Base-by-base conservation (phyloP, 805 yeast species). In the Myxozyma mucilagina region DNA sequence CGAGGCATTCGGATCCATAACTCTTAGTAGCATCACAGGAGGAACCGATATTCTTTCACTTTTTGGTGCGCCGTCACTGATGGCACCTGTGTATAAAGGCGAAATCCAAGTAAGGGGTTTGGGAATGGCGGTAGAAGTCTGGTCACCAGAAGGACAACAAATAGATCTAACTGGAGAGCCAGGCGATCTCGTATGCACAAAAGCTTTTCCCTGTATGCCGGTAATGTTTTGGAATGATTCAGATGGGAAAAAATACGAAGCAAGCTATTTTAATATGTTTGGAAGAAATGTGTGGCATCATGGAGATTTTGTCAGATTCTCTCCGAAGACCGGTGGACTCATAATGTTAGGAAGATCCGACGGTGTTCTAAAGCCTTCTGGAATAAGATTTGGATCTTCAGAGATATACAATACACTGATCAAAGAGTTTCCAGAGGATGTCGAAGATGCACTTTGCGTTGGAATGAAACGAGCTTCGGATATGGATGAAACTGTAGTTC, bases 271-370 rank as follows among this genome's bases (percentile, higher is more conserved):
- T 45, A 65, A 66, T 18, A 20, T 31, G 14, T 66, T 61, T 57
- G 62, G 52, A 10, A 34, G 55, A 31, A 36, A 49, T 13, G 59
- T 67, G n/a, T 67, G 69, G 69, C 69, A 67, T 45, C 69, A 66
- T 47, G 69, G 69, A 29, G 69, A 67, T 54, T 67, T 60, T 31
- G 62, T 67, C 10, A 47, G 59, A 18, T 16, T 56, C 42, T 57
- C 67, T 29, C 67, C 68, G 10, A 49, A 50, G 24, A 67, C 69
- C n/a, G 32, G 44, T 39, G 69, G 69, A 3, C 41, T 61, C 9
- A 47, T 63, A 47, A 66, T 67, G 69, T 56, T 67, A 13, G 69
- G 69, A 13, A 55, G 69, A n/a, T 67, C 69, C 9, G 69, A 67
- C 44, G 69, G 69, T 11, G 69, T 67, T 10, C 48, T 67, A 11